Conservation (phyloP, 108 stramenopile genomes). For the Nannochloropsis gaditana region DNA sequence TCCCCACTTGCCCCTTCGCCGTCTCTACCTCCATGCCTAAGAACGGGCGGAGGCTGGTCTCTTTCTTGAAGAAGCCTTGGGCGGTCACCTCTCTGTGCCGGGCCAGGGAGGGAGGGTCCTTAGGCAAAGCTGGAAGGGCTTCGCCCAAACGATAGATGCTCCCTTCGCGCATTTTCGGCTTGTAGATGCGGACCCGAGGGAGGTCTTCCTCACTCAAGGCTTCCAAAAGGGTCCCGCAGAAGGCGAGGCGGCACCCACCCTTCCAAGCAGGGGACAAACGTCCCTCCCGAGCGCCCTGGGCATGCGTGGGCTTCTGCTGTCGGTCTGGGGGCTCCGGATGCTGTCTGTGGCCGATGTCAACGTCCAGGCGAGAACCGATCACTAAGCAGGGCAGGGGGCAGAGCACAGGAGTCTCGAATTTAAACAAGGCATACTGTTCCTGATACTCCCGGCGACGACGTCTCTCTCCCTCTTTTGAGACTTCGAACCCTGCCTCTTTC, state of each 20-base stretch:
- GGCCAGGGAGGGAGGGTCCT: neutral
- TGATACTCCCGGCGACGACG: constrained; percentile 50
- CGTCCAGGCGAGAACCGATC: constrained; percentile 85
- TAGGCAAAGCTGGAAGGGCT: neutral
- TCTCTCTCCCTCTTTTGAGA: neutral
- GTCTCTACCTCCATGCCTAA: constrained; percentile 39
- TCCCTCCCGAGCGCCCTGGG: neutral
- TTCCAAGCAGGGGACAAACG: neutral
- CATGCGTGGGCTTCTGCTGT: neutral
- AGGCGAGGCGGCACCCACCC: neutral
- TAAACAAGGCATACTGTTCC: constrained; percentile 80
- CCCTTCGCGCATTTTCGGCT: neutral
- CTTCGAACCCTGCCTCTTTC: neutral
- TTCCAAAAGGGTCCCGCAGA: neutral
- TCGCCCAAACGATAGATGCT: neutral
- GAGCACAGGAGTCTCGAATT: constrained; percentile 79
- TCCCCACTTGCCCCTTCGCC: constrained; percentile 41
- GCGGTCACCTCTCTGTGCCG: constrained; percentile 29
- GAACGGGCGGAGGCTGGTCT: constrained; percentile 35
- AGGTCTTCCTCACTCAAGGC: neutral
- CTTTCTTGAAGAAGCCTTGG: constrained; percentile 39
- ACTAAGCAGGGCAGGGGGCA: constrained; percentile 74
- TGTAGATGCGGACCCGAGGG: neutral
- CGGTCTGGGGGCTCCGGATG: constrained; percentile 17
- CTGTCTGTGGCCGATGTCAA: constrained; percentile 36